phyloP scores from a whole-genome alignment of 2,329 filamentous ascomycete genomes.

The Fusarium chlamydosporum region DNA sequence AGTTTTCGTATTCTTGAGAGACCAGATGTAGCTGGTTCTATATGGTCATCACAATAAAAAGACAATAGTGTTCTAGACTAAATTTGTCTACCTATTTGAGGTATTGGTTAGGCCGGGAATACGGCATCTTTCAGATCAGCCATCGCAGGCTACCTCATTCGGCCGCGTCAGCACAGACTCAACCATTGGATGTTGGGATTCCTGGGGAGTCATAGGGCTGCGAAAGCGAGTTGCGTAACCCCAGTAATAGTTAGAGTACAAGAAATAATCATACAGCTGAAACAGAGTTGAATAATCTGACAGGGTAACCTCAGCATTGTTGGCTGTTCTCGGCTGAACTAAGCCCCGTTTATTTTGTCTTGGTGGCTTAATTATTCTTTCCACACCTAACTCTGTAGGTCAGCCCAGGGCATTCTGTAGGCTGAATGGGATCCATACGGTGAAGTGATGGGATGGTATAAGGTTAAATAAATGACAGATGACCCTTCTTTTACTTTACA shows the following conservation, averaged over 20 bases:
- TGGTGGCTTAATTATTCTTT: not conserved
- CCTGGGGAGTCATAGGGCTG: constrained; percentile 47
- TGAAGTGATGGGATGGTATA: constrained; percentile 3
- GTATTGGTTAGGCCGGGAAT: constrained; percentile 1
- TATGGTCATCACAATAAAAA: not conserved
- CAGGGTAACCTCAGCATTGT: not conserved
- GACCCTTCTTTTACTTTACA: not conserved
- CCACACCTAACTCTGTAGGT: constrained; percentile 8
- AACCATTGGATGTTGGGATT: constrained; percentile 33
- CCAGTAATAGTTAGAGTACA: not conserved
- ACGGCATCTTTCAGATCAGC: constrained; percentile 21
- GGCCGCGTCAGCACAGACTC: constrained; percentile 44
- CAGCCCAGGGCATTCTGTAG: constrained; percentile 13
- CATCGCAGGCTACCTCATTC: constrained; percentile 35
- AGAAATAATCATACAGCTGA: not conserved
- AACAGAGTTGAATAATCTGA: not conserved
- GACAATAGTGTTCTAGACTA: not conserved
- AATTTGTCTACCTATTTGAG: not conserved
- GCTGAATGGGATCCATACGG: constrained; percentile 1
- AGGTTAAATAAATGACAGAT: constrained; percentile 30
- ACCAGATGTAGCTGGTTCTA: not conserved
- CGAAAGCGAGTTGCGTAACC: constrained; percentile 46
- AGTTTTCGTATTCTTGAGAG: not conserved
- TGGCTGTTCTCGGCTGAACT: not conserved
- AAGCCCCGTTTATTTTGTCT: constrained; percentile 7